These are phyloP conservation scores for Tolypocladium ophioglossoides DNA, from an alignment of 2,329 filamentous ascomycete genomes.

Conservation along the genomic window DNA sequence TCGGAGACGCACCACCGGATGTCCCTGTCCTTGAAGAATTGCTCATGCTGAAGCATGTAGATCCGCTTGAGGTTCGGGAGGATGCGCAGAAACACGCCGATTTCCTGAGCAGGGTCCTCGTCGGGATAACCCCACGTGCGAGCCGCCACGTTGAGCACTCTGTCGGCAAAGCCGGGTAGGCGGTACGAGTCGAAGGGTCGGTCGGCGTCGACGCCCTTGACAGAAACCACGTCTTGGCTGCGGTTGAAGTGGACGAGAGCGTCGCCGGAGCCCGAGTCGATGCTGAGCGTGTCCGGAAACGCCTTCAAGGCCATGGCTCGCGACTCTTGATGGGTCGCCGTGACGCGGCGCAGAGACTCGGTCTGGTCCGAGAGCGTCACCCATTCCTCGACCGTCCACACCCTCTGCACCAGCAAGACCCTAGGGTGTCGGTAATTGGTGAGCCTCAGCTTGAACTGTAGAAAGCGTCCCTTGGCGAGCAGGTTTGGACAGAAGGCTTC, in stretches of 20 bases:
- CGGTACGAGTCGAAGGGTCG: neutral
- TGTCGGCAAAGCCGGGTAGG: conserved; percentile 16
- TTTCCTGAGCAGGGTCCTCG: neutral
- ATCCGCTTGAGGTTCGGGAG: conserved; percentile 17
- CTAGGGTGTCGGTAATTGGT: neutral
- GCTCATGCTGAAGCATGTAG: conserved; percentile 7
- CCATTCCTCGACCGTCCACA: conserved; percentile 12
- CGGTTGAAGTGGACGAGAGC: conserved; percentile 18
- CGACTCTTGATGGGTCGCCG: conserved; percentile 25
- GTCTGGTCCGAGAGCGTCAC: conserved; percentile 17
- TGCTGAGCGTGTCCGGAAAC: conserved; percentile 20
- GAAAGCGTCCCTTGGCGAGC: conserved; percentile 9
- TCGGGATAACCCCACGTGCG: conserved; percentile 1
- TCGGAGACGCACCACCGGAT: conserved; percentile 22
- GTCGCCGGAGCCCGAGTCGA: conserved; percentile 13
- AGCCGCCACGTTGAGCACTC: conserved; percentile 18
- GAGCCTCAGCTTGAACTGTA: conserved; percentile 5
- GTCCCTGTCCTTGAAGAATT: neutral
- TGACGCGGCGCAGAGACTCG: conserved; percentile 14
- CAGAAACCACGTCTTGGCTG: conserved; percentile 18
- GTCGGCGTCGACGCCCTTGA: conserved; percentile 4
- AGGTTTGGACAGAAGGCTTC: conserved; percentile 20
- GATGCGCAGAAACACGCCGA: conserved; percentile 1
- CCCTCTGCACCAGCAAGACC: neutral
- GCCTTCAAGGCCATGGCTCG: conserved; percentile 18